Conservation (phyloP, 768 basidiomycete genomes). For the Amanita muscaria region DNA sequence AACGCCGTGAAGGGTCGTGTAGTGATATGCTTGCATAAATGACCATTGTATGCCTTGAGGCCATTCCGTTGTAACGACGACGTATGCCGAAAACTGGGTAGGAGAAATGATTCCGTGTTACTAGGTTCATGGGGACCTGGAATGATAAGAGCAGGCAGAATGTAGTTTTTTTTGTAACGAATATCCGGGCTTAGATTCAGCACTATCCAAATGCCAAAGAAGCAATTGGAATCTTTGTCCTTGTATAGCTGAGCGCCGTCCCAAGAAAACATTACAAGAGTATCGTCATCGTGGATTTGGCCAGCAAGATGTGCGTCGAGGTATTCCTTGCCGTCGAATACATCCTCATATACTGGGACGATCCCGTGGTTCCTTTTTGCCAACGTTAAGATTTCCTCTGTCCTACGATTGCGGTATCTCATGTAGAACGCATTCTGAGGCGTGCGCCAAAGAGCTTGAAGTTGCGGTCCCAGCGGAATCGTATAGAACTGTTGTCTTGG, state of each 20-base stretch:
- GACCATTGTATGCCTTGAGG: conserved; percentile 16
- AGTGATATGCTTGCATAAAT: background rate
- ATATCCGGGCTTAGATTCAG: conserved; percentile 20
- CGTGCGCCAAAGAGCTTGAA: conserved; percentile 3
- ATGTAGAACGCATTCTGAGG: conserved; percentile 1
- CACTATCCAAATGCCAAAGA: conserved; percentile 30
- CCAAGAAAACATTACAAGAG: conserved; percentile 26
- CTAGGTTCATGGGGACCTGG: conserved; percentile 29
- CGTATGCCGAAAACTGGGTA: conserved; percentile 25
- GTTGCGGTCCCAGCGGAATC: background rate
- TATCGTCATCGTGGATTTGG: conserved; percentile 20
- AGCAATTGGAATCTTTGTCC: conserved; percentile 26
- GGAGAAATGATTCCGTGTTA: conserved; percentile 24
- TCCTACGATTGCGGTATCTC: conserved; percentile 2
- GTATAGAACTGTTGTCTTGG: conserved; percentile 1
- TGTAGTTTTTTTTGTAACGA: conserved; percentile 24
- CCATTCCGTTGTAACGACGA: conserved; percentile 19
- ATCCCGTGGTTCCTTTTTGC: background rate
- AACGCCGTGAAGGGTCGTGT: background rate
- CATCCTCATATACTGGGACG: conserved; percentile 14
- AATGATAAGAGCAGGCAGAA: conserved; percentile 25
- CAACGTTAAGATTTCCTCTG: background rate
- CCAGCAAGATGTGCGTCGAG: conserved; percentile 10
- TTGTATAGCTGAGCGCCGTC: conserved; percentile 34
- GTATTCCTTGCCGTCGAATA: conserved; percentile 21